Conservation (phyloP, 139 green algal species). For the Coelastrella sp. region DNA sequence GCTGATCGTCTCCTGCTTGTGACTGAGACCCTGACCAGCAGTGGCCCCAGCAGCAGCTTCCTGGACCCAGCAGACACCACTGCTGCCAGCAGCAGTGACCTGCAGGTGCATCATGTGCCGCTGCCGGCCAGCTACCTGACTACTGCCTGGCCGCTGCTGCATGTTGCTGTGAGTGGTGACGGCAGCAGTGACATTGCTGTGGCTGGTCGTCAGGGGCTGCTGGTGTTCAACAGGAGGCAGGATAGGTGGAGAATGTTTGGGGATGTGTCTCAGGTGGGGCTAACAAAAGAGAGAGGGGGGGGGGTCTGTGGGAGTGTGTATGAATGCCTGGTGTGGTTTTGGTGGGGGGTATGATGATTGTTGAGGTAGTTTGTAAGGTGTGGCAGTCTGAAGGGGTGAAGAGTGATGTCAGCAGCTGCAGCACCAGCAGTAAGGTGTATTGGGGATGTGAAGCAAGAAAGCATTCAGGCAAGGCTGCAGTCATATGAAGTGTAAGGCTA, state of each 20-base stretch:
- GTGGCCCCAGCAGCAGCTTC: constrained; percentile 9
- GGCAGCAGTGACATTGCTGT: constrained; percentile 88
- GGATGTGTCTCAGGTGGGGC: constrained; percentile 87
- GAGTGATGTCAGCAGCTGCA: too few species aligned
- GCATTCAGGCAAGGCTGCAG: too few species aligned
- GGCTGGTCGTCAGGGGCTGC: constrained; percentile 82
- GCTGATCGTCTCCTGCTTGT: constrained; percentile 88
- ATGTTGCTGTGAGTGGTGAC: constrained; percentile 62
- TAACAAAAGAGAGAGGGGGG: constrained; percentile 58
- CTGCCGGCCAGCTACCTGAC: constrained; percentile 78
- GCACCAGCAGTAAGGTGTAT: too few species aligned
- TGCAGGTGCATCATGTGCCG: constrained; percentile 72
- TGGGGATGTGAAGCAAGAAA: too few species aligned
- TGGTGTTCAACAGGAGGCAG: constrained; percentile 76
- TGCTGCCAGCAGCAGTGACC: constrained; percentile 36
- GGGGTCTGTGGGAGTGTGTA: too few species aligned
- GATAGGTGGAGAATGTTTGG: constrained; percentile 87
- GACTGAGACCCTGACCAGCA: constrained; percentile 58
- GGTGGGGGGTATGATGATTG: too few species aligned
- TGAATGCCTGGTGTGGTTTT: too few species aligned
- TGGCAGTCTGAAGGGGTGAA: too few species aligned
- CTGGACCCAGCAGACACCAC: constrained; percentile 5
- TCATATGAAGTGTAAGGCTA: too few species aligned
- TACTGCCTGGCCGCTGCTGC: constrained; percentile 73
- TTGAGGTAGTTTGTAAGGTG: too few species aligned